Evolutionary conservation across 1,139 yeast species (phyloP), one percentile per base, ranked within the genome.

Genomic region (Yamadazyma mexicana): DNA sequence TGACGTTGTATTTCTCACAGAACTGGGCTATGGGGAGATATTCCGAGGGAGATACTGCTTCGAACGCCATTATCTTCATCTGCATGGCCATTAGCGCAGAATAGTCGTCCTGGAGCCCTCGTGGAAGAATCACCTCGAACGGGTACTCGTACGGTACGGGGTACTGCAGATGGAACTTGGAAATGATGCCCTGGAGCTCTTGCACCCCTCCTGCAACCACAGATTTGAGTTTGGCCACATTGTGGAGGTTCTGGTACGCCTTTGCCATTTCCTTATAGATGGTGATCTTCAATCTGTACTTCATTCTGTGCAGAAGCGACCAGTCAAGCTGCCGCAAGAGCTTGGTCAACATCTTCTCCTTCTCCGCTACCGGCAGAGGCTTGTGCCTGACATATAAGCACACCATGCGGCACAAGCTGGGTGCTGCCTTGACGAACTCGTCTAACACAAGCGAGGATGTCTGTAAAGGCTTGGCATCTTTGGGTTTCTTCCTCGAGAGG

Each of bases 241-340:
- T 56, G 11, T 60, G 60, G 24, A 56, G 55, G 2, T 45, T 44
- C 11, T 46, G 45, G 46, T 66, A 67, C 8, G 65, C 47, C 31
- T 47, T 49, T 8, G 62, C 55, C 67, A 67, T 60, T 30, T 62
- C 63, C 24, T 45, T 43, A 39, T 55, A 59, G 24, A 67, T 52
- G 11, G 56, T 47, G 33, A 58, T 49, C 18, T 62, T 55, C 37
- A 64, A 57, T n/a, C 52, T 53, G 28, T 45, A 45, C n/a, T 62
- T 48, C 35, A 65, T 42, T 11, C 49, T 50, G 5, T 51, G 45
- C 14, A 58, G 60, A 29, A 66, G 47, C 14, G 45, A 48, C 4
- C 28, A 34, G 34, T 54, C 56, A 36, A 67, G 51, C 39, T 64
- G 66, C 33, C 54, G 52, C 39, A 68, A 55, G 38, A 66, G 66